A percentile compares a stretch with the other conserved stretches of the same genome.
Conservation (phyloP, 2,329 filamentous ascomycete species). For the Xylaria digitata region DNA sequence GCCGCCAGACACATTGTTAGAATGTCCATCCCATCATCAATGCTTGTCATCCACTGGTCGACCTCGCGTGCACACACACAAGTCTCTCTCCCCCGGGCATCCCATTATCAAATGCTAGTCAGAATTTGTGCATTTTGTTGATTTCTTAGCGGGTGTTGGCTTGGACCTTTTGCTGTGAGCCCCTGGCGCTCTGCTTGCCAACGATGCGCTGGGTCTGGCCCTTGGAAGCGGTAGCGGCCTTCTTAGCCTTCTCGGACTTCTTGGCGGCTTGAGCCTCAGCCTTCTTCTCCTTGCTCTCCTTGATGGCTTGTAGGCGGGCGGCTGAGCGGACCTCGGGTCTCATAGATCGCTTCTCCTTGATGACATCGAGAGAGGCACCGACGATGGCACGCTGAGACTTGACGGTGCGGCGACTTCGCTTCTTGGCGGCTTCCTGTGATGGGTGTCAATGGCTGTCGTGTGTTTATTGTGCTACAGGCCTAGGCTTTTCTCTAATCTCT, state of each 20-base stretch:
- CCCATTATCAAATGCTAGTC: conserved; percentile 33
- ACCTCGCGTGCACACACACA: conserved; percentile 20
- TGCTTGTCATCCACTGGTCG: conserved; percentile 36
- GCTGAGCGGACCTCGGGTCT: conserved; percentile 96
- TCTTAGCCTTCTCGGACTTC: conserved; percentile 99
- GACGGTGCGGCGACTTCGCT: conserved; percentile 96
- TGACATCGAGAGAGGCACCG: conserved; percentile 98
- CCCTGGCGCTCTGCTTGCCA: conserved; percentile 98
- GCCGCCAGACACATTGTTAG: conserved; percentile 49
- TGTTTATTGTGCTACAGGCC: not conserved
- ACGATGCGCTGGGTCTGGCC: conserved; percentile 83
- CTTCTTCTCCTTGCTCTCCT: conserved; percentile 99
- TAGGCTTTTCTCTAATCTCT: not conserved
- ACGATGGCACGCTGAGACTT: conserved; percentile 99
- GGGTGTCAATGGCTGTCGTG: conserved; percentile 53
- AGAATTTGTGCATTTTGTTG: conserved; percentile 22
- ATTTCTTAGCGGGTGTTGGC: conserved; percentile 82
- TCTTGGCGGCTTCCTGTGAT: conserved; percentile 97
- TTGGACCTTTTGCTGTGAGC: conserved; percentile 84
- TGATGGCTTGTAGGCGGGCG: conserved; percentile 89
- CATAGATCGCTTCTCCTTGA: conserved; percentile 97
- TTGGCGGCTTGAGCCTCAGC: conserved; percentile 85
- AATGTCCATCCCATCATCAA: conserved; percentile 40
- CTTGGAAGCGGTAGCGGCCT: conserved; percentile 76
- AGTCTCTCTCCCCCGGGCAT: conserved; percentile 34